Base-by-base conservation (phyloP, 768 basidiomycete species). In the Botryobasidium botryosum region DNA sequence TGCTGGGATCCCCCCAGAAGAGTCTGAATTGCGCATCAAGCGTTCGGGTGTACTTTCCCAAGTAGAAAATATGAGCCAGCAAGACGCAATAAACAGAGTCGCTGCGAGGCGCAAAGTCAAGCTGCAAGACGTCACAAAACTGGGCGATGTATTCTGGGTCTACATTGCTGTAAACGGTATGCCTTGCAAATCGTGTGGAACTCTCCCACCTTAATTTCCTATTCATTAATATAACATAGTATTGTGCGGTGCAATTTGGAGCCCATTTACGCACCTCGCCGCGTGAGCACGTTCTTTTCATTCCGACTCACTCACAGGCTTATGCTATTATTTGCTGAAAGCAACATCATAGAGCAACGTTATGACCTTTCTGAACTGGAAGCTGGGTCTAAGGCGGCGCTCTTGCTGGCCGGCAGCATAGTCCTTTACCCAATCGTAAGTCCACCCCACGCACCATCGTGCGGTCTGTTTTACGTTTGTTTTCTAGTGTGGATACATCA, bases 181-280 rank as follows among this genome's bases (percentile, higher is more conserved):
- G 40, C 29, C 10, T 10, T 42, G n/a, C n/a, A n/a, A n/a, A n/a
- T n/a, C n/a, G n/a, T n/a, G n/a, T n/a, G n/a, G n/a, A n/a, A n/a
- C n/a, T n/a, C n/a, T n/a, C n/a, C n/a, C n/a, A n/a, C n/a, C n/a
- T n/a, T n/a, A n/a, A n/a, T n/a, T n/a, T n/a, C n/a, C n/a, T n/a
- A n/a, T n/a, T n/a, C n/a, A n/a, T n/a, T n/a, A n/a, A n/a, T n/a
- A n/a, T n/a, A n/a, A n/a, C n/a, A n/a, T n/a, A 42, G 57, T 84
- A 10, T 61, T 84, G 13, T 86, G 78, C 48, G 82, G 82, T 15
- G 64, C 73, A 48, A 72, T 83, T 28, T 85, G 82, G 82, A 63
- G 72, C 3, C 83, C 82, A 3, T 83, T 82, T 56, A 73, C 72
- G 8, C 80, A 84, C 54, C 71, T 86, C 35, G 73, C 77, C 10